Base-by-base conservation (phyloP, 371 early-diverging fungal species). In the Apophysomyces sp. region DNA sequence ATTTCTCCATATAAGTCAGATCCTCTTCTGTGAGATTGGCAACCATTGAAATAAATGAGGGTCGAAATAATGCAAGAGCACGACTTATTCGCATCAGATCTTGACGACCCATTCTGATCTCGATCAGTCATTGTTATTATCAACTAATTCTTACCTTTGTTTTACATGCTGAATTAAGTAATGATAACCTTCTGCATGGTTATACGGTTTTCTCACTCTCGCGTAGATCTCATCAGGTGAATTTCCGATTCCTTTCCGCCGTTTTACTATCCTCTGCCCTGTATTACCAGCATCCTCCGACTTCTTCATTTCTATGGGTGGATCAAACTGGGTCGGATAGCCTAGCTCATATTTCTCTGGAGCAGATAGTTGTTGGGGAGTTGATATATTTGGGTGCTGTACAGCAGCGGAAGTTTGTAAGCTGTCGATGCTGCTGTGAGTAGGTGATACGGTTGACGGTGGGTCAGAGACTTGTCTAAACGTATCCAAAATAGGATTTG, bases 1-100 rank as follows among this genome's bases (percentile, higher is more conserved):
- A 91, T 63, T 93, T 91, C 71, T 95, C 95, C 90, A 92, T 91
- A 62, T 92, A 93, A 12, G 92, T 73, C 68, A 94, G 73, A 65
- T 94, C 94, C 57, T 93, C 91, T 44, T 89, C 89, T 12, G 91
- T 89, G 58, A 94, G 75, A 59, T 90, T 86, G 86, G 89, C 90
- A 65, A 92, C 87, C 57, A 88, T 73, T 1, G 93, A 91, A 69
- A 94, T 91, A 63, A 92, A 90, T 0, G 89, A 89, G 13, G 95
- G 95, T 21, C 95, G 81, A 72, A 93, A 92, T 67, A 85, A 80
- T 24, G 92, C 89, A 64, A 94, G 80, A 1, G 92, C 90, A 18
- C 88, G 78, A 71, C 92, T 89, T 26, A 94, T 90, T 24, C 92
- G 80, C 78, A 91, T 81, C 51, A 92, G 81, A 61, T 92, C 89